Evolutionary conservation across 2,329 filamentous ascomycete genomes (phyloP).

Genomic region (Calonectria crousiana): DNA sequence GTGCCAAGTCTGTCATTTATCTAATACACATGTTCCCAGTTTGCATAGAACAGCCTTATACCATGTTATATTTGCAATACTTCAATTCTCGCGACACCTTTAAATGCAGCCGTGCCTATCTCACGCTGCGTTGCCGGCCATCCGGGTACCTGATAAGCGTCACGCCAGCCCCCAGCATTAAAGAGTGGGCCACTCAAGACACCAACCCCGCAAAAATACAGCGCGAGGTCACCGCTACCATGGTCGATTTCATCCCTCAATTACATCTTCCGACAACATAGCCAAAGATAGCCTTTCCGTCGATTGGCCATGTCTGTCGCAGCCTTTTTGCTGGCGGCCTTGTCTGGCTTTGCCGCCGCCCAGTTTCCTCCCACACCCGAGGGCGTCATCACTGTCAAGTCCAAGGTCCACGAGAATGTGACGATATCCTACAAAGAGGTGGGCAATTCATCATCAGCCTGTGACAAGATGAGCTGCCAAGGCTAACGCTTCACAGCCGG

Average conservation of each 20-base stretch:
- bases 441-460: background rate
- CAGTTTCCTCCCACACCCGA: constrained; percentile 40
- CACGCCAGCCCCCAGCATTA: background rate
- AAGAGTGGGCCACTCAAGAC: background rate
- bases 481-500: constrained; percentile 55
- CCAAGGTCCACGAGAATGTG: constrained; percentile 32
- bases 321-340: background rate
- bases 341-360: constrained; percentile 20
- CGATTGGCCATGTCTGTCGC: background rate
- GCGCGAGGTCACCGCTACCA: background rate
- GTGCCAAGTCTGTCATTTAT: background rate
- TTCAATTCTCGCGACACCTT: background rate
- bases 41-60: background rate
- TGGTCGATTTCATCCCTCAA: background rate
- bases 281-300: background rate
- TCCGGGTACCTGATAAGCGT: background rate
- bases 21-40: background rate
- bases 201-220: background rate
- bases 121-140: background rate
- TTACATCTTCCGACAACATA: background rate
- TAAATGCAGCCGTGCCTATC: background rate
- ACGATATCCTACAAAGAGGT: constrained; percentile 38
- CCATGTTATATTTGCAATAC: background rate
- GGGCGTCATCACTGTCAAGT: constrained; percentile 28
- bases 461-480: background rate